Base-by-base conservation (phyloP, 352 stramenopile genomes). In the Phytophthora pistaciae region DNA sequence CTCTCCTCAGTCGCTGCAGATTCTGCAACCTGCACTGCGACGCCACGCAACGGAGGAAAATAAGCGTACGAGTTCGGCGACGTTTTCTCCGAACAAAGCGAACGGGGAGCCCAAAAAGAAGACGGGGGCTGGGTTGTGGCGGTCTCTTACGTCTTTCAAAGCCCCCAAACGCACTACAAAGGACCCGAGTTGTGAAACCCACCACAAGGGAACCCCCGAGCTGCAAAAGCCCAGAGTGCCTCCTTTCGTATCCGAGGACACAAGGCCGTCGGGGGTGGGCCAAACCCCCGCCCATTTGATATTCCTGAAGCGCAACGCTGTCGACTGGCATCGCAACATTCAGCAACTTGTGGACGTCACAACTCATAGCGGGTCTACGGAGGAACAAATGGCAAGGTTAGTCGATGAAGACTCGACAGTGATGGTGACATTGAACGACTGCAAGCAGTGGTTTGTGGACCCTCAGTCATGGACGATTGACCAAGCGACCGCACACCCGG, bases 371-470 rank as follows among this genome's bases (percentile, higher is more conserved):
- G 55, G 23, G 9, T 72, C 77, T 33, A 69, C 80, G 1, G 31
- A 49, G 2, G 60, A 74, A 1, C 75, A 85, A 60, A 29, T 89
- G 16, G 33, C 55, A 21, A 66, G 72, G 3, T 42, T 87, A 29
- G 14, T 87, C 25, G 57, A 80, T 23, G 66, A 80, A n/a, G 80
- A 88, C 36, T 70, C 66, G 10, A 70, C 67, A 3, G 62, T 74
- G 21, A 53, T 86, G 40, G 16, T 60, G 5, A 64, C 53, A 8
- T 44, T 79, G 57, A 71, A 70, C 25, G 54, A 53, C 33, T 88
- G 79, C 48, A 66, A 75, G 0, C 67, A 85, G 63, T 87, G 80
- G 75, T 84, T 80, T 59, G 62, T 91, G 14, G 83, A 91, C 33
- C 81, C 83, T 21, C 79, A 84, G 56, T 7, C 60, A 25, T 91